A percentile compares a stretch with the other conserved stretches of the same genome.
Conservation (phyloP, 1,284 basidiomycete species). For the Lignosus rhinocerotis region DNA sequence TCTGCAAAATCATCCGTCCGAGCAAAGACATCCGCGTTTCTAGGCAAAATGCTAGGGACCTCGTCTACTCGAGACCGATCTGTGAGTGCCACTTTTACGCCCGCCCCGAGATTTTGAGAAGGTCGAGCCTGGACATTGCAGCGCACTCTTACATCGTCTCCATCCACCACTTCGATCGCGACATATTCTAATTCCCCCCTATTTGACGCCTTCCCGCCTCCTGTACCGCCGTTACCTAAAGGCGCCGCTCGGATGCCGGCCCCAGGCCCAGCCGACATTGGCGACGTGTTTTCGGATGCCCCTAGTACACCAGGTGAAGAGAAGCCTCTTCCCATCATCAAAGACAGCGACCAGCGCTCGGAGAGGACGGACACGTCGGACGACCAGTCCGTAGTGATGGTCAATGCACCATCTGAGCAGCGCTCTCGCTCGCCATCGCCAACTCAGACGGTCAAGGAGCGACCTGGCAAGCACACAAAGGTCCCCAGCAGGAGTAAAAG, state of each 20-base stretch:
- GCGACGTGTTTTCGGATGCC: slow-evolving; percentile 51
- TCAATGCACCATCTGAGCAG: slow-evolving; percentile 38
- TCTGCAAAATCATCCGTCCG: slow-evolving; percentile 61
- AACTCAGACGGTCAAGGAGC: slow-evolving; percentile 29
- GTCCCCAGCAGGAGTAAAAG: slow-evolving; percentile 49
- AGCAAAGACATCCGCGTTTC: slow-evolving; percentile 74
- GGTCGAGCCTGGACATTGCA: slow-evolving; percentile 23
- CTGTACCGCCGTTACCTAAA: slow-evolving; percentile 71
- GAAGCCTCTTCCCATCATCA: slow-evolving; percentile 68
- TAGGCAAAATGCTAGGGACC: slow-evolving; percentile 74
- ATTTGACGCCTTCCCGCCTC: slow-evolving; percentile 58
- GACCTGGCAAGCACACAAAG: slow-evolving; percentile 22
- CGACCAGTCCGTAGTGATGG: slow-evolving; percentile 55
- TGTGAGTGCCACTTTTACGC: slow-evolving; percentile 43
- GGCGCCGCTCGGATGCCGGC: slow-evolving; percentile 30
- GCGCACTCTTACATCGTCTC: slow-evolving; percentile 47
- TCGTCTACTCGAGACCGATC: slow-evolving; percentile 65
- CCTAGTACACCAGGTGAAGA: slow-evolving; percentile 33
- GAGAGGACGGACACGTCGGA: slow-evolving; percentile 46
- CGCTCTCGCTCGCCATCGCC: slow-evolving; percentile 39
- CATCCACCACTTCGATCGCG: slow-evolving; percentile 36
- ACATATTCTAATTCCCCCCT: slow-evolving; percentile 37
- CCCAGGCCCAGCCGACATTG: slow-evolving; percentile 48
- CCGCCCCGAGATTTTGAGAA: slow-evolving; percentile 3
- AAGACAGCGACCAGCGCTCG: slow-evolving; percentile 28